These are phyloP conservation scores for Cladophialophora exuberans DNA, from an alignment of 2,329 filamentous ascomycete genomes.

Conservation along the genomic window DNA sequence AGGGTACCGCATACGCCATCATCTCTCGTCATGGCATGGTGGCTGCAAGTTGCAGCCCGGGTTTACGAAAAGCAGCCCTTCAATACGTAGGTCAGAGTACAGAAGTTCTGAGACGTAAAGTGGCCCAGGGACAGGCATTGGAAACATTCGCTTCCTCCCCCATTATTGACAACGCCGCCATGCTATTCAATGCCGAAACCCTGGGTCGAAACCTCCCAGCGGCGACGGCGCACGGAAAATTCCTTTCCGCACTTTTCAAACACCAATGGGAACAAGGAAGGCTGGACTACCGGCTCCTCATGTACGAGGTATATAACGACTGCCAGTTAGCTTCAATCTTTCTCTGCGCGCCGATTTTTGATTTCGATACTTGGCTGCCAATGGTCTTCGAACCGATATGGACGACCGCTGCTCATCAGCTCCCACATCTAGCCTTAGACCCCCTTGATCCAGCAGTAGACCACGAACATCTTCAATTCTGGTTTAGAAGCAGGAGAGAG, in stretches of 20 bases:
- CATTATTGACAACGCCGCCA: slow-evolving; percentile 3
- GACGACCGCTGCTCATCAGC: not conserved
- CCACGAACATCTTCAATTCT: slow-evolving; percentile 6
- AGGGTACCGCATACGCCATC: not conserved
- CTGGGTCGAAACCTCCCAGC: slow-evolving; percentile 1
- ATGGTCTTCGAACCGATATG: slow-evolving; percentile 9
- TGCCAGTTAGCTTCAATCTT: slow-evolving; percentile 17
- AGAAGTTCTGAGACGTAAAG: not conserved
- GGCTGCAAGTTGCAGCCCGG: slow-evolving; percentile 1
- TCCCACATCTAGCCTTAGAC: not conserved
- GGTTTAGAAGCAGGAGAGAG: slow-evolving; percentile 5
- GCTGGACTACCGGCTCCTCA: slow-evolving; percentile 12
- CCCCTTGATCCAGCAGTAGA: slow-evolving; percentile 4
- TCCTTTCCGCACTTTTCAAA: slow-evolving; percentile 10
- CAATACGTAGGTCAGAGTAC: slow-evolving; percentile 2
- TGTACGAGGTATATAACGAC: slow-evolving; percentile 17
- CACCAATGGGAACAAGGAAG: slow-evolving; percentile 2
- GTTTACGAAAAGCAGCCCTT: not conserved
- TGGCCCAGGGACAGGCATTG: not conserved
- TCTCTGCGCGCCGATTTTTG: slow-evolving; percentile 12
- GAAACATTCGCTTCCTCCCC: not conserved
- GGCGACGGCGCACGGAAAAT: slow-evolving; percentile 11
- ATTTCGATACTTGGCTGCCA: slow-evolving; percentile 11
- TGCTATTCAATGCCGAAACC: slow-evolving; percentile 7
- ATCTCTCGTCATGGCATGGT: slow-evolving; percentile 6